These are phyloP conservation scores for Ampelocalamus luodianensis DNA, from an alignment of 176 grass and related monocot genomes.

Conservation along the genomic window DNA sequence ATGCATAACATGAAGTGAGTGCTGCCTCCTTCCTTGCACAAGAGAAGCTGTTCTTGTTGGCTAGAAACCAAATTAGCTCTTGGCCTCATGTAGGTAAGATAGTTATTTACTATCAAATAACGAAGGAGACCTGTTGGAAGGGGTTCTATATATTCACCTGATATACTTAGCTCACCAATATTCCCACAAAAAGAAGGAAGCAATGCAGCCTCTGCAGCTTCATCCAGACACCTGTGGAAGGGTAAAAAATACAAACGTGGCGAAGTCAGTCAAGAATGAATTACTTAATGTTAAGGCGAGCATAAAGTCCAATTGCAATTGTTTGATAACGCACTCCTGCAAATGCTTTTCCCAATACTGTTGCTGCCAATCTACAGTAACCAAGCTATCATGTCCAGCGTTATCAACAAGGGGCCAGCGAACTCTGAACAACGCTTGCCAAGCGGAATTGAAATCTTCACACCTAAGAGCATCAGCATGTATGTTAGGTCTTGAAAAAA, in stretches of 20 bases:
- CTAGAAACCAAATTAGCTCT: constrained; percentile 2
- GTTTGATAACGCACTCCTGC: constrained; percentile 47
- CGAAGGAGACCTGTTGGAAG: background rate
- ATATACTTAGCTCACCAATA: constrained; percentile 53
- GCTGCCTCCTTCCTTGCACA: background rate
- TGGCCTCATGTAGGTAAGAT: constrained; percentile 11
- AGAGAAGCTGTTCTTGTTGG: background rate
- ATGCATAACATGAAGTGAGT: background rate
- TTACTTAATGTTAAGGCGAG: background rate
- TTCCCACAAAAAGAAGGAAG: constrained; percentile 65
- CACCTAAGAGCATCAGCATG: constrained; percentile 35
- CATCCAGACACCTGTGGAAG: constrained; percentile 58
- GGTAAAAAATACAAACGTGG: constrained; percentile 3
- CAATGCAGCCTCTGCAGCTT: constrained; percentile 64
- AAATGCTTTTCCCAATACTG: constrained; percentile 72
- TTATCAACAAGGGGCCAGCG: constrained; percentile 42
- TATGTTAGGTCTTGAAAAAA: background rate
- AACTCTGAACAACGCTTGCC: constrained; percentile 55
- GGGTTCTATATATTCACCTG: constrained; percentile 44
- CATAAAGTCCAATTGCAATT: background rate
- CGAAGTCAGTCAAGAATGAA: background rate
- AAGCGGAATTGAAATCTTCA: constrained; percentile 57
- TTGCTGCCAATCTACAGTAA: constrained; percentile 53
- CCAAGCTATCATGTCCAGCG: constrained; percentile 6
- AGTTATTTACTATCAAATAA: background rate